Conservation (phyloP, 129 eudicot genomes). For the Sambucus nigra region DNA sequence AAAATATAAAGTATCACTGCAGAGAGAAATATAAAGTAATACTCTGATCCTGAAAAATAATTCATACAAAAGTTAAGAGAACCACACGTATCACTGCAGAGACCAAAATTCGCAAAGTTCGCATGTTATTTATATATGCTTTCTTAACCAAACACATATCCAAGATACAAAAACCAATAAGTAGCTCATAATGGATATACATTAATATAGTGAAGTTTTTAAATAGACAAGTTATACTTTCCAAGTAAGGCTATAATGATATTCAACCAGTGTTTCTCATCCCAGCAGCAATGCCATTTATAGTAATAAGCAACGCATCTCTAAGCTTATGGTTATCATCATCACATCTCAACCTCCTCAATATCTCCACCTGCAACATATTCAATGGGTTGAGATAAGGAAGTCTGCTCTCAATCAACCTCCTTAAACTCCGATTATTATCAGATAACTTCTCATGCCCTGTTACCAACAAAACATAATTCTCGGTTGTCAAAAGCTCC, state of each 20-base stretch:
- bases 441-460: conserved; percentile 87
- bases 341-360: conserved; percentile 81
- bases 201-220: background rate
- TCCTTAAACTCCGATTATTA: conserved; percentile 55
- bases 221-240: background rate
- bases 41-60: no score
- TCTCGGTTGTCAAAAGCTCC: conserved; percentile 59
- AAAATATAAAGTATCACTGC: no score
- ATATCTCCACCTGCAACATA: conserved; percentile 91
- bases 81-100: background rate
- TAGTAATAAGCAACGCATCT: conserved; percentile 85
- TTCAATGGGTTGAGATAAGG: conserved; percentile 83
- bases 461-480: conserved; percentile 49
- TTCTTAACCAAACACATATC: background rate
- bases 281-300: conserved; percentile 95
- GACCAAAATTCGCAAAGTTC: background rate
- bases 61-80: no score
- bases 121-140: background rate
- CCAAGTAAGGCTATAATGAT: background rate
- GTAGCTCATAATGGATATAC: background rate
- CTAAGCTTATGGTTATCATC: conserved; percentile 56
- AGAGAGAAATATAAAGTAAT: no score
- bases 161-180: background rate
- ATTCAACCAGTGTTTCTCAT: conserved; percentile 89
- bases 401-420: conserved; percentile 75